These are phyloP conservation scores for Colletotrichum salicis DNA, from an alignment of 2,329 filamentous ascomycete species.

Conservation along the genomic window DNA sequence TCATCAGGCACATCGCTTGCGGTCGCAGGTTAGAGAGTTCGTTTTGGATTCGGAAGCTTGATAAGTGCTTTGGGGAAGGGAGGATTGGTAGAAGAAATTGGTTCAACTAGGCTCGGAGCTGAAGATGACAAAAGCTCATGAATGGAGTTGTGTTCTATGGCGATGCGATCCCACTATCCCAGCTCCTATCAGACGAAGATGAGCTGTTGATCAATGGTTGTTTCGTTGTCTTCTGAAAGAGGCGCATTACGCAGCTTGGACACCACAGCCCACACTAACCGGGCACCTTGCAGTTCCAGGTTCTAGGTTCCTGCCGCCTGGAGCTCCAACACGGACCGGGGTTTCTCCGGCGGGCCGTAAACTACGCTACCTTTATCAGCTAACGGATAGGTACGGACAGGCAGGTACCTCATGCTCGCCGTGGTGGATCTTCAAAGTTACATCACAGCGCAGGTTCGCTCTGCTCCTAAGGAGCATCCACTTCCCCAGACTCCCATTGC, in stretches of 20 bases:
- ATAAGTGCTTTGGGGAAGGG: conserved; percentile 10
- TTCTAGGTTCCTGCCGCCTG: conserved; percentile 32
- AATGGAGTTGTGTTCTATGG: not conserved
- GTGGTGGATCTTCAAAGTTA: not conserved
- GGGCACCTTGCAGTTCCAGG: conserved; percentile 28
- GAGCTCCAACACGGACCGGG: conserved; percentile 22
- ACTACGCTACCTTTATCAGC: not conserved
- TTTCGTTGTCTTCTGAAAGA: conserved; percentile 18
- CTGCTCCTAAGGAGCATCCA: conserved; percentile 5
- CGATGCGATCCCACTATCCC: conserved; percentile 3
- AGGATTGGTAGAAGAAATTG: not conserved
- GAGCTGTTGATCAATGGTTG: conserved; percentile 18
- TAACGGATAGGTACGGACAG: not conserved
- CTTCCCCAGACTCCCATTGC: conserved; percentile 7
- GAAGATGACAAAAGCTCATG: not conserved
- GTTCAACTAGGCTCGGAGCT: not conserved
- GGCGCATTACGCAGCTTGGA: conserved; percentile 31
- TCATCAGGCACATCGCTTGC: conserved; percentile 34
- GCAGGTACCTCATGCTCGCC: not conserved
- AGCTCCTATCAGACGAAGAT: conserved; percentile 27
- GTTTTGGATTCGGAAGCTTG: conserved; percentile 22
- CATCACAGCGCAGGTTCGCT: conserved; percentile 18
- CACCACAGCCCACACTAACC: conserved; percentile 24
- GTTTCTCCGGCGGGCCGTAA: conserved; percentile 25
- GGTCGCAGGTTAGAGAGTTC: conserved; percentile 23